These are phyloP conservation scores for Beauveria pseudobassiana DNA, from an alignment of 2,329 filamentous ascomycete species.

Conservation along the genomic window DNA sequence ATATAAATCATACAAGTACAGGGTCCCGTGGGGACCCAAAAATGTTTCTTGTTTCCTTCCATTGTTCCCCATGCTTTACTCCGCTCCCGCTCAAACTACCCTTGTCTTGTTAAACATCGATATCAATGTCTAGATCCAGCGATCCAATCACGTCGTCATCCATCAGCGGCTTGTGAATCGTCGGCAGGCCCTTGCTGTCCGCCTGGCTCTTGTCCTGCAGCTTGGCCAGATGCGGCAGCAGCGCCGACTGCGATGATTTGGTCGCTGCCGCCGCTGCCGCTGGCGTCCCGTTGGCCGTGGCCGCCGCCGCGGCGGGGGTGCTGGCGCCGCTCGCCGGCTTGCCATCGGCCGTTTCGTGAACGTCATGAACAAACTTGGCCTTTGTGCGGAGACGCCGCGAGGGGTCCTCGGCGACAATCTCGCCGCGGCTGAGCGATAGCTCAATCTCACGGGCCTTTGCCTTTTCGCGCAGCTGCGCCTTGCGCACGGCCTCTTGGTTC, in stretches of 20 bases:
- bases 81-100: not conserved
- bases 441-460: constrained; percentile 53
- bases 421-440: constrained; percentile 54
- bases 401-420: constrained; percentile 50
- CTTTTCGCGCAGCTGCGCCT: constrained; percentile 78
- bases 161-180: constrained; percentile 71
- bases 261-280: constrained; percentile 33
- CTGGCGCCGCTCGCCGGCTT: constrained; percentile 42
- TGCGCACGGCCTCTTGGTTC: constrained; percentile 85
- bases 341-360: constrained; percentile 34
- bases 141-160: constrained; percentile 90
- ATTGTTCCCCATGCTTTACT: too few species aligned
- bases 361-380: constrained; percentile 61
- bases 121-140: constrained; percentile 85
- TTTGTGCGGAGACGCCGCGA: constrained; percentile 58
- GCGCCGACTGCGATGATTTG: constrained; percentile 21
- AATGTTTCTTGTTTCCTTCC: too few species aligned
- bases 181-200: constrained; percentile 54
- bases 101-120: constrained; percentile 59
- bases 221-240: constrained; percentile 47
- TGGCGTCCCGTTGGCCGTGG: constrained; percentile 41
- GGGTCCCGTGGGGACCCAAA: too few species aligned
- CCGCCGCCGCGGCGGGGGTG: constrained; percentile 39
- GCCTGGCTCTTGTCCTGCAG: constrained; percentile 43
- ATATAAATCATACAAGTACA: too few species aligned